Evolutionary conservation across 2,329 filamentous ascomycete species (phyloP).

Genomic region (Aphanoascus verrucosus): DNA sequence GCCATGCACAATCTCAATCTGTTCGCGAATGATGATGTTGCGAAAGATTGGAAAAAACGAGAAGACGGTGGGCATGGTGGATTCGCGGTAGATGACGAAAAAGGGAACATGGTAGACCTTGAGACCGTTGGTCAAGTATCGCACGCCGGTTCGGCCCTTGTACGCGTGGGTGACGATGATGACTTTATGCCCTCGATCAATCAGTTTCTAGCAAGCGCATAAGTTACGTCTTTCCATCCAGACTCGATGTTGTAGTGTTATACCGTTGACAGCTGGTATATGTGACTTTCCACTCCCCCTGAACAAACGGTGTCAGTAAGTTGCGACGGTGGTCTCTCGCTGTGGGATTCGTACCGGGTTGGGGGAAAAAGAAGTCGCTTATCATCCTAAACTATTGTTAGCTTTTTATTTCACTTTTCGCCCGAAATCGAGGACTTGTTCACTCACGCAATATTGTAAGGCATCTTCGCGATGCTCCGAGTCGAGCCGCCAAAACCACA

Average conservation of each 20-base stretch:
- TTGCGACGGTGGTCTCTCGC: neutral
- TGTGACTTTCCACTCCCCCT: slow-evolving; percentile 92
- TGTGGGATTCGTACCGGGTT: slow-evolving; percentile 51
- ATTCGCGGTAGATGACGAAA: slow-evolving; percentile 84
- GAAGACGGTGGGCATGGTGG: slow-evolving; percentile 93
- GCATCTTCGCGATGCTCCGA: slow-evolving; percentile 38
- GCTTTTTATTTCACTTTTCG: slow-evolving; percentile 8
- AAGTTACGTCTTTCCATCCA: neutral
- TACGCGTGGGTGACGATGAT: slow-evolving; percentile 96
- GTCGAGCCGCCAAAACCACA: neutral
- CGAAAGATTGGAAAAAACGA: slow-evolving; percentile 97
- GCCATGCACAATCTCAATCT: slow-evolving; percentile 96
- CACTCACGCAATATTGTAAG: slow-evolving; percentile 59
- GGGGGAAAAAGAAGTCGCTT: slow-evolving; percentile 98
- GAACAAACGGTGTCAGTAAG: neutral
- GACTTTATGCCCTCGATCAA: slow-evolving; percentile 95
- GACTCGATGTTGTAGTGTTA: slow-evolving; percentile 14
- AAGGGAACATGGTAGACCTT: slow-evolving; percentile 98
- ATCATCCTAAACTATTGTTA: slow-evolving; percentile 57
- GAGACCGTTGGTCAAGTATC: slow-evolving; percentile 92
- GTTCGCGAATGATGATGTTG: slow-evolving; percentile 87
- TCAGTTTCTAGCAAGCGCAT: slow-evolving; percentile 56
- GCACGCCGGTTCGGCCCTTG: slow-evolving; percentile 76
- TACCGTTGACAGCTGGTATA: slow-evolving; percentile 85
- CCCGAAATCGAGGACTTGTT: neutral